Evolutionary conservation across 2,329 filamentous ascomycete species (phyloP), one percentile per base, ranked within the genome.

Genomic region (Ciborinia camelliae): DNA sequence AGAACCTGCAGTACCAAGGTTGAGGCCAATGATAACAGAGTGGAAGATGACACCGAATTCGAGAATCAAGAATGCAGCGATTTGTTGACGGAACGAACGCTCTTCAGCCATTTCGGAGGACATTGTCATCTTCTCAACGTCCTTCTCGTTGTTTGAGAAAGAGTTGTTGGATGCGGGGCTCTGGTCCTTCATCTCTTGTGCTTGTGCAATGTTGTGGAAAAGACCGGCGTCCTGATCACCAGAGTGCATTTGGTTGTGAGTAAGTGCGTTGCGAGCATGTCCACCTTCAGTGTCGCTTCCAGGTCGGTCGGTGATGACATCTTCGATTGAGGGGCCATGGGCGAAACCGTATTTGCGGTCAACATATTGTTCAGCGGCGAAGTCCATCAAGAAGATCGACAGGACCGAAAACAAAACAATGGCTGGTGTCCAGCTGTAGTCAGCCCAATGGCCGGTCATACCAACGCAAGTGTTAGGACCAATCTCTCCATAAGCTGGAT

Each of bases 1-100:
- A 0, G 80, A 74, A 30, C 83, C 81, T 0, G 81, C 79, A n/a
- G 86, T 84, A 10, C 83, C 86, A 12, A 88, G 77, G 62, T 85
- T 87, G 62, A 88, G 79, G 2, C 85, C 85, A 66, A 87, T 86
- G 72, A 88, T 85, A 57, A 87, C 81, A 4, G 82, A 85, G 76
- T 88, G 85, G 76, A 88, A 86, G 63, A 88, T 81, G 67, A 87
- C 82, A 66, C 85, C 73, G 60, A 75, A 75, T 28, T 75, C 73
- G 52, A 75, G 71, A 64, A 80, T 78, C n/a, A 80, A 68, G 63
- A 80, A 79, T 0, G 79, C 79, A 3, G 78, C 77, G 32, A 81
- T 79, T 69, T 82, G 79, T 65, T 79, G 75, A 4, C 70, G 68
- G 69, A 80, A 79, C 2, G 75, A 73, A 10, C 67, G 70, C 30